These are phyloP conservation scores for Symbiodinium pilosum DNA, from an alignment of 73 alveolate genomes.

Conservation along the genomic window DNA sequence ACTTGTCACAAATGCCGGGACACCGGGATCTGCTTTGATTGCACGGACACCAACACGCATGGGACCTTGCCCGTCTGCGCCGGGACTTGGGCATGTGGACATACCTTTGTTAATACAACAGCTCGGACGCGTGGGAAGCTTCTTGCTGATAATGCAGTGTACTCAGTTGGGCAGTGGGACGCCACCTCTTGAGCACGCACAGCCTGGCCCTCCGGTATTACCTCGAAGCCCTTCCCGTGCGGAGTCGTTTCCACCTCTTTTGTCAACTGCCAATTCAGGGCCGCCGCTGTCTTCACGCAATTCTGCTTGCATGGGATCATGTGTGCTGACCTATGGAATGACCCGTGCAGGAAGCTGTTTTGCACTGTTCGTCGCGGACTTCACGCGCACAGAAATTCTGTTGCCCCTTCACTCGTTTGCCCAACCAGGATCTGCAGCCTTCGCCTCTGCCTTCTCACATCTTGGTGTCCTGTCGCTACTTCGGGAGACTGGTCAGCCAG, in stretches of 20 bases:
- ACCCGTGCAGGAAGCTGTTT: constrained; percentile 16
- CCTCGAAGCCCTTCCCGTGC: not conserved
- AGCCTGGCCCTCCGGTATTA: not conserved
- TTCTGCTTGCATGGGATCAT: not conserved
- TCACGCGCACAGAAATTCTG: not conserved
- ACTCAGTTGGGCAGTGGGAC: not conserved
- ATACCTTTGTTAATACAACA: not conserved
- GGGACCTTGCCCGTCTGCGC: not conserved
- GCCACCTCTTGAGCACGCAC: not conserved
- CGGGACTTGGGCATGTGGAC: not conserved
- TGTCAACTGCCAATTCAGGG: not conserved
- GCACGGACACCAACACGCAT: not conserved
- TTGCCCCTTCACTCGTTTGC: not conserved
- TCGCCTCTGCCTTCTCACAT: not conserved
- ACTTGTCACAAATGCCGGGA: not conserved
- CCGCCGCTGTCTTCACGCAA: not conserved
- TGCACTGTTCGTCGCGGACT: not conserved
- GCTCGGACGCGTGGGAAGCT: not conserved
- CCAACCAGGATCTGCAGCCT: not conserved
- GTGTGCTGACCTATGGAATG: not conserved
- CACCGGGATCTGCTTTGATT: not conserved
- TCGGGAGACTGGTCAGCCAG: not conserved
- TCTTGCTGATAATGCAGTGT: not conserved
- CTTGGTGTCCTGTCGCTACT: not conserved
- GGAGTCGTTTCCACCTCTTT: not conserved